These are phyloP conservation scores for Eucalyptus decipiens DNA, from an alignment of 345 rosid genomes.

Conservation along the genomic window DNA sequence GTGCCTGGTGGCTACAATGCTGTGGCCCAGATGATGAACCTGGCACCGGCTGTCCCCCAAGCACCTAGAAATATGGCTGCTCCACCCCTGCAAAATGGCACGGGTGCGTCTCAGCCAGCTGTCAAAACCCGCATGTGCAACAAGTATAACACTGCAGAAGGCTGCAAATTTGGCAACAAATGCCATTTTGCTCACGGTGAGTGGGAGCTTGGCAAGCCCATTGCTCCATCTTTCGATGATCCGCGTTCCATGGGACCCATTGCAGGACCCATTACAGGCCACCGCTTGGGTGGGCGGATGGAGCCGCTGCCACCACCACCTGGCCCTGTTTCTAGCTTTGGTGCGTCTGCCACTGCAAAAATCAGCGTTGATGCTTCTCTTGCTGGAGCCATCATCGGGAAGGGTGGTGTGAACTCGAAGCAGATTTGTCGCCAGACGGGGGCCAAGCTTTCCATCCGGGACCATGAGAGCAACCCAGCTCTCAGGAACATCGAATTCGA, in stretches of 20 bases:
- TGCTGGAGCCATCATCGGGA: slow-evolving; percentile 81
- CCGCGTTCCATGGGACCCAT: slow-evolving; percentile 25
- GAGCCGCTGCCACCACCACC: slow-evolving; percentile 20
- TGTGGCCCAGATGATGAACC: slow-evolving; percentile 69
- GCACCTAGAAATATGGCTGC: slow-evolving; percentile 32
- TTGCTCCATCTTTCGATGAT: slow-evolving; percentile 33
- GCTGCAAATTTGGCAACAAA: slow-evolving; percentile 70
- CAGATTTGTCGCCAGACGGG: slow-evolving; percentile 80
- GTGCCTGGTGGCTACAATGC: slow-evolving; percentile 82
- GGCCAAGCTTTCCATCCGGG: slow-evolving; percentile 55
- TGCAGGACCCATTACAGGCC: slow-evolving; percentile 27
- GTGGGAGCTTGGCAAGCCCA: slow-evolving; percentile 56
- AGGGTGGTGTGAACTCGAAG: slow-evolving; percentile 70
- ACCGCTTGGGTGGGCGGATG: slow-evolving; percentile 23
- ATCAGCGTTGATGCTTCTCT: slow-evolving; percentile 80
- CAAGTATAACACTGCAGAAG: slow-evolving; percentile 44
- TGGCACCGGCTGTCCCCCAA: slow-evolving; percentile 27
- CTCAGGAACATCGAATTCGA: slow-evolving; percentile 72
- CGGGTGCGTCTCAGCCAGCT: slow-evolving; percentile 15
- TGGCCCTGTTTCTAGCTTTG: slow-evolving; percentile 55
- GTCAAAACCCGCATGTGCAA: slow-evolving; percentile 54
- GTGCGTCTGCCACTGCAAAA: slow-evolving; percentile 77
- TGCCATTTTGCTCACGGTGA: slow-evolving; percentile 75
- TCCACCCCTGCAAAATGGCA: slow-evolving; percentile 20
- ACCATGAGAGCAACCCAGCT: slow-evolving; percentile 58